A percentile compares a stretch with the other conserved stretches of the same genome.
Evolutionary conservation across 108 stramenopile genomes (phyloP).

Genomic region (Chaetoceros tenuissimus): DNA sequence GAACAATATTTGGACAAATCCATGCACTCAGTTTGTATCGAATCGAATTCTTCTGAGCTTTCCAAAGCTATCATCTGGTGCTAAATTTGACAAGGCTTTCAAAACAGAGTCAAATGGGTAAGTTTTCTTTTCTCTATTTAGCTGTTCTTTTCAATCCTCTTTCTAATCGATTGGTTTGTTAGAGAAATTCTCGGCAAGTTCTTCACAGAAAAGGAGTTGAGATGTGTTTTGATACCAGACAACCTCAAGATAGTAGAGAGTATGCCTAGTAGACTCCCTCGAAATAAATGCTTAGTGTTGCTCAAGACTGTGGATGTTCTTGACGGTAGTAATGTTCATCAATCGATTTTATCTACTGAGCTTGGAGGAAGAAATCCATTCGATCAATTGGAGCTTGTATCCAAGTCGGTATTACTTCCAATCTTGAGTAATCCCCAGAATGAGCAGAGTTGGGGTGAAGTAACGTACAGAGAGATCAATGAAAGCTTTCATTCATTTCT

Average conservation of each 20-base stretch:
- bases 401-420: slow-evolving; percentile 68
- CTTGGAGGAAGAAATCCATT: slow-evolving; percentile 56
- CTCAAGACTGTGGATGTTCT: slow-evolving; percentile 40
- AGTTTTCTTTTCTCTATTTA: slow-evolving; percentile 6
- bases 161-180: slow-evolving; percentile 6
- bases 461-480: slow-evolving; percentile 71
- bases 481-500: slow-evolving; percentile 77
- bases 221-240: slow-evolving; percentile 39
- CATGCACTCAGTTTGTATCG: neutral
- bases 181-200: slow-evolving; percentile 33
- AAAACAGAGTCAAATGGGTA: slow-evolving; percentile 57
- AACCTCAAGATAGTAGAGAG: slow-evolving; percentile 27
- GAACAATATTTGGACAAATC: neutral
- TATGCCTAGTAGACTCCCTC: slow-evolving; percentile 37
- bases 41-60: slow-evolving; percentile 18
- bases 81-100: slow-evolving; percentile 73
- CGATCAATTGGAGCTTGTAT: slow-evolving; percentile 76
- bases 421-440: slow-evolving; percentile 69
- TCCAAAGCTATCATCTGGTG: slow-evolving; percentile 34
- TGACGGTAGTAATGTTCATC: slow-evolving; percentile 31
- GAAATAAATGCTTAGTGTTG: slow-evolving; percentile 45
- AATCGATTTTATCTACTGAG: slow-evolving; percentile 40
- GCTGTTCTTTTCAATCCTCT: too few species aligned
- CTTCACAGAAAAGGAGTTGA: slow-evolving; percentile 16
- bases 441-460: slow-evolving; percentile 79